A percentile compares a stretch with the other conserved stretches of the same genome.
phyloP scores from a whole-genome alignment of 345 rosid species.

The Boechera retrofracta region DNA sequence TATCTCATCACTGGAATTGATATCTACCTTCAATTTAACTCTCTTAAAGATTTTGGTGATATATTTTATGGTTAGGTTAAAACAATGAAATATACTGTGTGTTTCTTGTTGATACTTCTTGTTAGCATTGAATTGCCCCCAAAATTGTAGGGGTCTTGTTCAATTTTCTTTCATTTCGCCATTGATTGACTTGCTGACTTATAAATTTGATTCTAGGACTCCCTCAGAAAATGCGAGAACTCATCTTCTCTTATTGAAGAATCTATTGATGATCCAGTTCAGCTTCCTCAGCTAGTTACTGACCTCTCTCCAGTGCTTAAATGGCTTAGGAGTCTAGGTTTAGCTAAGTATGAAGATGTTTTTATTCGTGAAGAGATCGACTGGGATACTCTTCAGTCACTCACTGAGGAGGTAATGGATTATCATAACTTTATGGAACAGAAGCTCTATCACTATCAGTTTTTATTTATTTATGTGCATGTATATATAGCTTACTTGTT shows the following conservation, averaged over 20 bases:
- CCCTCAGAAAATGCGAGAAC: conserved; percentile 32
- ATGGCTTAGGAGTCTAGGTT: conserved; percentile 67
- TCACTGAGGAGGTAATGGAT: conserved; percentile 78
- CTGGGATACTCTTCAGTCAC: conserved; percentile 81
- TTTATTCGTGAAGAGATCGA: conserved; percentile 87
- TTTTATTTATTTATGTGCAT: neutral
- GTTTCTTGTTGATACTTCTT: neutral
- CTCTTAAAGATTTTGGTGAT: too few species aligned
- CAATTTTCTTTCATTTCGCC: neutral
- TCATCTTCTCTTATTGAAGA: conserved; percentile 36
- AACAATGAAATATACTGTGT: neutral
- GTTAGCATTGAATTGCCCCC: neutral
- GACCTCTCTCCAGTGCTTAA: conserved; percentile 69
- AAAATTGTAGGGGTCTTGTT: neutral
- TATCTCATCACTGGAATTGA: neutral
- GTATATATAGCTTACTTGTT: conserved; percentile 7
- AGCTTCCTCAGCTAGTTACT: conserved; percentile 48
- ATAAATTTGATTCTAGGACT: conserved; percentile 46
- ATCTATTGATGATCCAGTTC: conserved; percentile 48
- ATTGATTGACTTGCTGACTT: conserved; percentile 24
- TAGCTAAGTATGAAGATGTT: conserved; percentile 67
- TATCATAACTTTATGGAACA: neutral
- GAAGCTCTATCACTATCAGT: neutral
- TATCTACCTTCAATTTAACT: neutral
- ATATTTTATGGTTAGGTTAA: neutral